Percentiles rank a stretch among this genome's conserved stretches.
Evolutionary conservation across 2,329 filamentous ascomycete genomes (phyloP).

Genomic region (Diaporthe helianthi): DNA sequence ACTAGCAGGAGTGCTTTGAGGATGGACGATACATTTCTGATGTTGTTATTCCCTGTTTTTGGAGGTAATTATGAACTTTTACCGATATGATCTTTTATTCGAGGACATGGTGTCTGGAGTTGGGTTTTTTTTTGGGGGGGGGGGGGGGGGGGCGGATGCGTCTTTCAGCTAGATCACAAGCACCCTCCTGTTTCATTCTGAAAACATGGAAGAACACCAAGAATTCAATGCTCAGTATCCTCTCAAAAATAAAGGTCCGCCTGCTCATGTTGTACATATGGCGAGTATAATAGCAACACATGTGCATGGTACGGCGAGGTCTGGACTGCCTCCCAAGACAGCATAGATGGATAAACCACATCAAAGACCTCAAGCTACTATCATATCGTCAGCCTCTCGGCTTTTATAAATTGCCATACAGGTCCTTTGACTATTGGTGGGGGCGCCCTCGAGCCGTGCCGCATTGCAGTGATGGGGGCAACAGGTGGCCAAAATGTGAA

Average conservation of each 20-base stretch:
- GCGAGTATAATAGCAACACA: accelerated
- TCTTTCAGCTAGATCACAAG: not conserved
- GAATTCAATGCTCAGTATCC: not conserved
- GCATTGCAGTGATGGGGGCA: not conserved
- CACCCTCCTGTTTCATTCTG: not conserved
- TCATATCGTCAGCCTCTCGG: not conserved
- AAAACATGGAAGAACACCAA: not conserved
- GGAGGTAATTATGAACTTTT: conserved; percentile 28
- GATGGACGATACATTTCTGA: not conserved
- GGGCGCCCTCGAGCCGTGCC: too few species aligned
- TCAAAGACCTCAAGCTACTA: not conserved
- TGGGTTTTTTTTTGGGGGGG: too few species aligned
- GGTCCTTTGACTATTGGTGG: too few species aligned
- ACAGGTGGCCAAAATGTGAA: not conserved
- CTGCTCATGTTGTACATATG: not conserved
- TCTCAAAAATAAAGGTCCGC: not conserved
- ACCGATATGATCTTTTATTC: conserved; percentile 18
- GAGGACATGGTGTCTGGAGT: conserved; percentile 14
- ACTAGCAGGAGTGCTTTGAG: conserved; percentile 31
- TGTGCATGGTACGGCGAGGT: not conserved
- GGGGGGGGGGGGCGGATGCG: not conserved
- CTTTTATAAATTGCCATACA: not conserved
- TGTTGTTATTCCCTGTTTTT: conserved; percentile 24
- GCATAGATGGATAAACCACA: too few species aligned
- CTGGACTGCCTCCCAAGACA: not conserved